Evolutionary conservation across 179 eudicot genomes (phyloP).

Genomic region (Silene noctiflora): DNA sequence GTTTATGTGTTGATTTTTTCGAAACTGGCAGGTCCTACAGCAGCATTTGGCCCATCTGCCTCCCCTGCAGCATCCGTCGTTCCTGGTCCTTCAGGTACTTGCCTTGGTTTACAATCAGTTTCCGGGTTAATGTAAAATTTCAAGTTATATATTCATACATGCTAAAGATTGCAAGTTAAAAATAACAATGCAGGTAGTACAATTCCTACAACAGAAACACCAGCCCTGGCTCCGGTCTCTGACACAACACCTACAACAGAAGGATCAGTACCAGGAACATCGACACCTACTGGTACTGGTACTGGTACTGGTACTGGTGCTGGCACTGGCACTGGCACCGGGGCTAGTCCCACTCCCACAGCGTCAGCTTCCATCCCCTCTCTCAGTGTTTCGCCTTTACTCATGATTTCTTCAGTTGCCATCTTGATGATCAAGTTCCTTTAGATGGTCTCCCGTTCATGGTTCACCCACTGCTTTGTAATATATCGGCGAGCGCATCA

Average conservation of each 20-base stretch:
- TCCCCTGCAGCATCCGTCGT: slow-evolving; percentile 34
- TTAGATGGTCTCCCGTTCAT: slow-evolving; percentile 10
- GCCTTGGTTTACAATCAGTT: neutral
- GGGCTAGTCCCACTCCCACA: slow-evolving; percentile 13
- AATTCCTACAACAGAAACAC: slow-evolving; percentile 30
- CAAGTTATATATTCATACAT: neutral
- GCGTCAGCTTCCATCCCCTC: slow-evolving; percentile 32
- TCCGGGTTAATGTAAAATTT: neutral
- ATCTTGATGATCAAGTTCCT: slow-evolving; percentile 23
- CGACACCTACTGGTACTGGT: slow-evolving; percentile 18
- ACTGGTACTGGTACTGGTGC: slow-evolving; percentile 7
- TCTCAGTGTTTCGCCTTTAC: slow-evolving; percentile 22
- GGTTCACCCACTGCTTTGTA: neutral
- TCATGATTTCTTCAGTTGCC: slow-evolving; percentile 23
- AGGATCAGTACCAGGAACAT: slow-evolving; percentile 26
- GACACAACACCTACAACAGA: slow-evolving; percentile 31
- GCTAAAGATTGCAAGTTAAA: neutral
- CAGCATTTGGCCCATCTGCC: slow-evolving; percentile 34
- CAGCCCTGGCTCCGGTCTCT: slow-evolving; percentile 26
- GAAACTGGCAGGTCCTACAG: slow-evolving; percentile 30
- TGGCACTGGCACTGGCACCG: slow-evolving; percentile 14
- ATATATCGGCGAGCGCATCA: slow-evolving; percentile 23
- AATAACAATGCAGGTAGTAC: slow-evolving; percentile 17
- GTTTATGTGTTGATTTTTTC: neutral
- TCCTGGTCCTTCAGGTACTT: slow-evolving; percentile 33